Evolutionary conservation across 2,329 filamentous ascomycete species (phyloP).

Genomic region (Aplosporella prunicola): DNA sequence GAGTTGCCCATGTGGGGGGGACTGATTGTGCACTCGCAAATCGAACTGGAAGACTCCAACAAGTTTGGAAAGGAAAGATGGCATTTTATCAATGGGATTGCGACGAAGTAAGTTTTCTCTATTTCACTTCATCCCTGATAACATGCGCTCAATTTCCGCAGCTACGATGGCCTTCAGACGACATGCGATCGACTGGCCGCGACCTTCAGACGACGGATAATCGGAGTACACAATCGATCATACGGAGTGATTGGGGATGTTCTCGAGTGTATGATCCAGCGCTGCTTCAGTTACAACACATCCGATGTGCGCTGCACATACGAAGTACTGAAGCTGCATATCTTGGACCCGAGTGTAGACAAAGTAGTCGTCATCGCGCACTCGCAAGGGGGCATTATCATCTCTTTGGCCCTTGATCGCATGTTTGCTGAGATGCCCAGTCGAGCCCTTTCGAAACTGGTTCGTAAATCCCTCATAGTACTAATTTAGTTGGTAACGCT

Average conservation of each 20-base stretch:
- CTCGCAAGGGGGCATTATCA: neutral
- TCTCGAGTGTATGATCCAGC: constrained; percentile 11
- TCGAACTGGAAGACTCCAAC: neutral
- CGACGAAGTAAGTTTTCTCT: constrained; percentile 34
- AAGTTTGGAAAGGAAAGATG: neutral
- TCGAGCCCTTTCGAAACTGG: neutral
- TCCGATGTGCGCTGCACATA: constrained; percentile 5
- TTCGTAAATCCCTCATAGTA: too few relatives aligned
- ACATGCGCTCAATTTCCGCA: neutral
- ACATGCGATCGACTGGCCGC: neutral
- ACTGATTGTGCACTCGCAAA: neutral
- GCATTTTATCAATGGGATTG: constrained; percentile 18
- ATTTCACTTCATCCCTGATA: neutral
- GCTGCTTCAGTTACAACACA: constrained; percentile 7
- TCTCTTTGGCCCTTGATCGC: neutral
- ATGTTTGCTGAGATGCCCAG: constrained; percentile 1
- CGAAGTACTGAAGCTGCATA: constrained; percentile 8
- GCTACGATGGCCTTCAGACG: neutral
- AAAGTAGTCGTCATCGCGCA: constrained; percentile 8
- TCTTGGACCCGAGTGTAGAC: constrained; percentile 5
- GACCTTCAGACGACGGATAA: constrained; percentile 11
- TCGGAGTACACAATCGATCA: constrained; percentile 11
- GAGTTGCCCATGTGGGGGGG: neutral
- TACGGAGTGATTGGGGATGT: constrained; percentile 11
- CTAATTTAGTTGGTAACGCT: neutral